These are phyloP conservation scores for Hemisphaericaspora subhashii DNA, from an alignment of 1,139 yeast genomes.

Conservation along the genomic window DNA sequence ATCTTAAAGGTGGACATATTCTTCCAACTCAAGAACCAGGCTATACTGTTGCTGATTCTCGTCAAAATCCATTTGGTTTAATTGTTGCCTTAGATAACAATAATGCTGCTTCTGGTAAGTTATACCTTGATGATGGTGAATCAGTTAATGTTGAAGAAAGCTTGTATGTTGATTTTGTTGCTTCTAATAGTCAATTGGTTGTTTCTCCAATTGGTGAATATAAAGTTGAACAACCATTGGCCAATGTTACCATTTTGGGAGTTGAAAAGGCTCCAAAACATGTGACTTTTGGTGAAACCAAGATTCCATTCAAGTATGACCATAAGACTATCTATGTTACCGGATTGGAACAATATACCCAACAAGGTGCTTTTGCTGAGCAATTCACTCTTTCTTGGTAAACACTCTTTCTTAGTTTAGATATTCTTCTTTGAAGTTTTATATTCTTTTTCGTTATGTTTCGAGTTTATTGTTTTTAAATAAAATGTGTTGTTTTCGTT, in stretches of 20 bases:
- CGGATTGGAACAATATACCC: conserved; percentile 16
- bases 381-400: conserved; percentile 18
- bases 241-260: conserved; percentile 27
- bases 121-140: conserved; percentile 31
- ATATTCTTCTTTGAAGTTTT: conserved; percentile 1
- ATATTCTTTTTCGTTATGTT: neutral
- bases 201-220: conserved; percentile 21
- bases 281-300: conserved; percentile 18
- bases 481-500: neutral
- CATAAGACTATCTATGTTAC: conserved; percentile 19
- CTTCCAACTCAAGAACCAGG: conserved; percentile 31
- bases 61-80: conserved; percentile 29
- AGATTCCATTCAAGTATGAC: conserved; percentile 15
- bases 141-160: conserved; percentile 19
- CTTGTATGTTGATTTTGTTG: conserved; percentile 21
- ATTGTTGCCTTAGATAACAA: conserved; percentile 26
- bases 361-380: conserved; percentile 17
- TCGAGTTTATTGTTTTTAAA: neutral
- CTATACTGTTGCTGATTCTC: conserved; percentile 27
- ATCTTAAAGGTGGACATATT: conserved; percentile 22
- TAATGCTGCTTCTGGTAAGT: conserved; percentile 19
- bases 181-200: conserved; percentile 14
- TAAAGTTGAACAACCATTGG: conserved; percentile 21
- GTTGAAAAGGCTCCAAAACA: conserved; percentile 20
- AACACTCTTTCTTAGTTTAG: neutral